Base-by-base conservation (phyloP, 2,329 filamentous ascomycete genomes). In the Fusarium poae region DNA sequence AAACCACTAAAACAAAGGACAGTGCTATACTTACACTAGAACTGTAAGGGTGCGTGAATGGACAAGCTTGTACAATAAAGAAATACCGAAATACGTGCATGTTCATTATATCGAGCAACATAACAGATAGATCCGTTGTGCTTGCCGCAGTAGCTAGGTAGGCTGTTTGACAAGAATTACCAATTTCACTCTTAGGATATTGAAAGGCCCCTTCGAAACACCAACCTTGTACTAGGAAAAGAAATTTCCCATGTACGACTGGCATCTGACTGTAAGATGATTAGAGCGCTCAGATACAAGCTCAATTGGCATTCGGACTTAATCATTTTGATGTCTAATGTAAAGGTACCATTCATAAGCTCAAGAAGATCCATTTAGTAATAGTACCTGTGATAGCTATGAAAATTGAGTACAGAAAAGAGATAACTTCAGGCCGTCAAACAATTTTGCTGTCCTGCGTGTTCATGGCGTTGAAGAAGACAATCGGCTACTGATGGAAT, bases 141-240 rank as follows among this genome's bases (percentile, higher is more conserved):
- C 9, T 15, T 10, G 1, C n/a, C 20, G 18, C 11, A 29, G n/a
- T 25, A 13, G 6, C 18, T 29, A 7, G 20, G 13, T 3, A 2
- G 20, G 3, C 8, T 2, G 1, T 10, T 16, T 42, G 7, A 16
- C 13, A 42, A 11, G 5, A 16, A 9, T 42, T 0, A 2, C 6
- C 2, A 12, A 20, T 8, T 8, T 20, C 12, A 6, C 12, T 8
- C n/a, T 20, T 20, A 13, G 18, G 18, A 10, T 20, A 20, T 11
- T 4, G 0, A 3, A 20, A 37, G n/a, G 10, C 6, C 3, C n/a
- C 0, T 3, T 15, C 3, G 4, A 23, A 5, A 2, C 20, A 23
- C 7, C 13, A 4, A 5, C 5, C 2, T 5, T 4, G 7, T 8
- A 16, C 1, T 15, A 7, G 12, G 5, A 21, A 16, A 16, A 1